Conservation (phyloP, 257 asterid species). For the Linderniella brevidens region DNA sequence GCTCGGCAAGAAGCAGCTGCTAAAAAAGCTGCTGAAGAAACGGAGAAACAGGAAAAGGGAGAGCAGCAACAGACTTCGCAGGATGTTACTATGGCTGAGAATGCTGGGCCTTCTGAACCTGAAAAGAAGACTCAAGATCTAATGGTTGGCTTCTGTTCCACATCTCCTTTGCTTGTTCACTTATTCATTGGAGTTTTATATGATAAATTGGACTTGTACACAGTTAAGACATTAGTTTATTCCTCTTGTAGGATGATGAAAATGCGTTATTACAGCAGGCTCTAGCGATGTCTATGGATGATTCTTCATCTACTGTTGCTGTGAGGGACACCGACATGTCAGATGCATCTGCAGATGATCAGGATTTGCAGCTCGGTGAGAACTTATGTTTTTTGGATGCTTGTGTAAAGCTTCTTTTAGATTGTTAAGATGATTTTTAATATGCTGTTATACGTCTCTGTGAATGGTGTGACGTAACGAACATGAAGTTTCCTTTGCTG, state of each 20-base stretch:
- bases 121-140: slow-evolving; percentile 56
- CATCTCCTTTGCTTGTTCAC: slow-evolving; percentile 7
- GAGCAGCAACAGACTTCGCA: slow-evolving; percentile 52
- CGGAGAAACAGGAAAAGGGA: slow-evolving; percentile 53
- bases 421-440: background rate
- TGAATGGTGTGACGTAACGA: no score
- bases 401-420: background rate
- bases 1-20: slow-evolving; percentile 99
- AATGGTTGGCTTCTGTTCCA: slow-evolving; percentile 22
- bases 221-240: slow-evolving; percentile 9
- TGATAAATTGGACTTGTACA: background rate
- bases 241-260: slow-evolving; percentile 75
- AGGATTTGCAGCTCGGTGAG: slow-evolving; percentile 84
- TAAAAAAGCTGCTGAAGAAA: slow-evolving; percentile 83
- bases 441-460: background rate
- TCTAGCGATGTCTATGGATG: slow-evolving; percentile 98
- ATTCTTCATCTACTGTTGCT: slow-evolving; percentile 46
- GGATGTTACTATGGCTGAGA: slow-evolving; percentile 75
- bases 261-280: slow-evolving; percentile 93
- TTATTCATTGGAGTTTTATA: no score
- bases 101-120: slow-evolving; percentile 44
- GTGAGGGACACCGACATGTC: slow-evolving; percentile 84
- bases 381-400: slow-evolving; percentile 5
- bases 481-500: no score
- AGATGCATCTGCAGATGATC: slow-evolving; percentile 89